phyloP scores from a whole-genome alignment of 192 early-diverging fungal genomes.

The Entomortierella lignicola region DNA sequence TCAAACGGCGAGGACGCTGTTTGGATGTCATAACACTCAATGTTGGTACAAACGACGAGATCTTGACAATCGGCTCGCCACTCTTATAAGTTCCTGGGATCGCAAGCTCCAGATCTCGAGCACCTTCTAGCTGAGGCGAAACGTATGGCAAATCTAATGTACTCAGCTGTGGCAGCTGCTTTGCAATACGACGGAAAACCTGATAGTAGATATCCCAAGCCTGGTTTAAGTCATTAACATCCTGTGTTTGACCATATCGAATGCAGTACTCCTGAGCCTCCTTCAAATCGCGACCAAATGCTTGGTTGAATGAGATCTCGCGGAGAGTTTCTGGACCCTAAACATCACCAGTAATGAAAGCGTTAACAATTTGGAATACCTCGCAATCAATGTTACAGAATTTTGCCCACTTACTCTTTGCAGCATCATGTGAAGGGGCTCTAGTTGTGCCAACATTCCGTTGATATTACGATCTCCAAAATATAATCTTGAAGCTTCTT shows the following conservation, averaged over 20 bases:
- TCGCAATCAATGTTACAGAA: too few species aligned
- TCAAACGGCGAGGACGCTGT: conserved; percentile 88
- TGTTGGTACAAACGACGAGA: conserved; percentile 85
- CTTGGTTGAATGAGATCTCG: conserved; percentile 92
- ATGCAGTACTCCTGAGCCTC: conserved; percentile 89
- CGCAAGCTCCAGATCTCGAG: conserved; percentile 86
- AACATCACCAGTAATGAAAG: not conserved
- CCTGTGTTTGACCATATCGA: conserved; percentile 78
- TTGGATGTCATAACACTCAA: conserved; percentile 92
- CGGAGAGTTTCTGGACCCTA: conserved; percentile 88
- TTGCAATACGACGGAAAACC: conserved; percentile 81
- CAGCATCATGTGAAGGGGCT: conserved; percentile 88
- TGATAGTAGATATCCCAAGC: conserved; percentile 95
- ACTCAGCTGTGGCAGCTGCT: conserved; percentile 84
- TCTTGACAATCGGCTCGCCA: conserved; percentile 86
- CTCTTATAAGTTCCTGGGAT: conserved; percentile 91
- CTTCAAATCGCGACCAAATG: conserved; percentile 85
- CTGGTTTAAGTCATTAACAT: conserved; percentile 87
- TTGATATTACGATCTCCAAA: conserved; percentile 83
- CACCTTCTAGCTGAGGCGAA: conserved; percentile 87
- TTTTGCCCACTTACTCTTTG: conserved; percentile 59
- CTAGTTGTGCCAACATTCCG: conserved; percentile 89
- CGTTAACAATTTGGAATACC: too few species aligned
- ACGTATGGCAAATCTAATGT: conserved; percentile 90
- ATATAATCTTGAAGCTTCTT: conserved; percentile 86